These are phyloP conservation scores for Trichoderma atroviride DNA, from an alignment of 2,329 filamentous ascomycete genomes.

Conservation along the genomic window DNA sequence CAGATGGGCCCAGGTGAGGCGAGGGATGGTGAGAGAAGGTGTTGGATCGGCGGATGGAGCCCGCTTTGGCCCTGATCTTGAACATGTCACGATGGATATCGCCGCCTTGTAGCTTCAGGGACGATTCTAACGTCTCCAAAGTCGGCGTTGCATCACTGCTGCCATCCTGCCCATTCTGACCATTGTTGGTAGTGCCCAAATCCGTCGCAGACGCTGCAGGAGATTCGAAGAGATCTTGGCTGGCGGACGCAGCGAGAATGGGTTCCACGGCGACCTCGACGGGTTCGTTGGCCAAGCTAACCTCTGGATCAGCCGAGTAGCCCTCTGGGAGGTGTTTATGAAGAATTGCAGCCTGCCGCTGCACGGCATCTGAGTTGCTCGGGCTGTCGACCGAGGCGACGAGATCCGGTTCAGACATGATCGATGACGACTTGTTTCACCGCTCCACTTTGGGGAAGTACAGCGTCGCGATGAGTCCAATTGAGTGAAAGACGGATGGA, in stretches of 20 bases:
- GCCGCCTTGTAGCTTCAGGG: slow-evolving; percentile 71
- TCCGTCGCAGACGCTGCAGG: slow-evolving; percentile 28
- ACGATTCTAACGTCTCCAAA: slow-evolving; percentile 58
- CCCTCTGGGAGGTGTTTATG: slow-evolving; percentile 45
- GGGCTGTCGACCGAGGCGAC: slow-evolving; percentile 35
- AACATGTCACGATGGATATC: slow-evolving; percentile 80
- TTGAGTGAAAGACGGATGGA: neutral
- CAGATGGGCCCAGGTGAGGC: slow-evolving; percentile 36
- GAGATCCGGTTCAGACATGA: slow-evolving; percentile 35
- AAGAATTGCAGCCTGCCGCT: slow-evolving; percentile 42
- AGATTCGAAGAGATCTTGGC: slow-evolving; percentile 25
- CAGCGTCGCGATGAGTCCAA: neutral
- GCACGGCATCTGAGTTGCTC: slow-evolving; percentile 35
- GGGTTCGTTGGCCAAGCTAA: slow-evolving; percentile 35
- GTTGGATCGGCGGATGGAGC: slow-evolving; percentile 58
- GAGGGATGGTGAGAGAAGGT: slow-evolving; percentile 64
- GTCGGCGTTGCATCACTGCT: slow-evolving; percentile 29
- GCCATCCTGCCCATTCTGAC: neutral
- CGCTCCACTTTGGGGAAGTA: slow-evolving; percentile 21
- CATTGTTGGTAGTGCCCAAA: slow-evolving; percentile 17
- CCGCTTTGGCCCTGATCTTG: slow-evolving; percentile 63
- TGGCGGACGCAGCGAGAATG: slow-evolving; percentile 12
- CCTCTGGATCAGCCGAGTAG: slow-evolving; percentile 45
- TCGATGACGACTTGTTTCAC: slow-evolving; percentile 20
- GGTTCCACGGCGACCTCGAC: slow-evolving; percentile 24